Percentiles rank a stretch among this genome's conserved stretches.
Evolutionary conservation across 768 basidiomycete species (phyloP).

Genomic region (Daedalea quercina): DNA sequence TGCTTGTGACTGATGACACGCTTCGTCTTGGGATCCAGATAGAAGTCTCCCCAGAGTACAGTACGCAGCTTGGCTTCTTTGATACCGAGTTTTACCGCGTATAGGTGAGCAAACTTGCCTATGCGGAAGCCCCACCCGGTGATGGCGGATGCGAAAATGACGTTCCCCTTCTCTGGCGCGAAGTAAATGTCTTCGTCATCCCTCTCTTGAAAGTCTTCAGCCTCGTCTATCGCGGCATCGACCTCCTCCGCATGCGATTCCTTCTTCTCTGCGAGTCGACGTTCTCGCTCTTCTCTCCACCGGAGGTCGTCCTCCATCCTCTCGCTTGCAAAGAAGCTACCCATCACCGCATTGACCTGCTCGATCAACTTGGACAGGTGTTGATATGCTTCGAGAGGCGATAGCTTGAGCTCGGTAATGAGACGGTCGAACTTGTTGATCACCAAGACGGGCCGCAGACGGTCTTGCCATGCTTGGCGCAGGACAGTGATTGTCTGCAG

Average conservation of each 20-base stretch:
- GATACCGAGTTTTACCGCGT: conserved; percentile 84
- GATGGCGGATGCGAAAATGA: conserved; percentile 91
- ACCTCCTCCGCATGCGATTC: conserved; percentile 61
- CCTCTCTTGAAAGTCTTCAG: conserved; percentile 81
- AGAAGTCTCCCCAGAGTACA: conserved; percentile 97
- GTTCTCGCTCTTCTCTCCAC: conserved; percentile 90
- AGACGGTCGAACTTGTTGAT: conserved; percentile 97
- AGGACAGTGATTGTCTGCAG: conserved; percentile 88
- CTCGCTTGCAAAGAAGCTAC: conserved; percentile 89
- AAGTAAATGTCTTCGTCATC: conserved; percentile 99
- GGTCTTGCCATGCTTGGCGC: conserved; percentile 89
- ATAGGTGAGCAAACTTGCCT: conserved; percentile 89
- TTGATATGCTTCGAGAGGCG: conserved; percentile 89
- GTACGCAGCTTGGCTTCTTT: conserved; percentile 79
- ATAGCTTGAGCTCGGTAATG: conserved; percentile 86
- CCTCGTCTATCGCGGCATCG: conserved; percentile 39
- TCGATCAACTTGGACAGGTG: conserved; percentile 92
- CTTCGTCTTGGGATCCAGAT: conserved; percentile 93
- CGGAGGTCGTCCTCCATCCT: conserved; percentile 94
- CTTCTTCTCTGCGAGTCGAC: conserved; percentile 70
- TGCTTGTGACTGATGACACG: conserved; percentile 88
- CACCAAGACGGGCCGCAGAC: conserved; percentile 83
- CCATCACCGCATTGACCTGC: conserved; percentile 98
- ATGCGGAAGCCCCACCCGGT: conserved; percentile 98
- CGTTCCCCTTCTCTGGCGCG: conserved; percentile 91